Percentiles rank a stretch among this genome's conserved stretches.
These are phyloP conservation scores for Rhododendron ovatum DNA, from an alignment of 148 eudicot species.

Conservation along the genomic window DNA sequence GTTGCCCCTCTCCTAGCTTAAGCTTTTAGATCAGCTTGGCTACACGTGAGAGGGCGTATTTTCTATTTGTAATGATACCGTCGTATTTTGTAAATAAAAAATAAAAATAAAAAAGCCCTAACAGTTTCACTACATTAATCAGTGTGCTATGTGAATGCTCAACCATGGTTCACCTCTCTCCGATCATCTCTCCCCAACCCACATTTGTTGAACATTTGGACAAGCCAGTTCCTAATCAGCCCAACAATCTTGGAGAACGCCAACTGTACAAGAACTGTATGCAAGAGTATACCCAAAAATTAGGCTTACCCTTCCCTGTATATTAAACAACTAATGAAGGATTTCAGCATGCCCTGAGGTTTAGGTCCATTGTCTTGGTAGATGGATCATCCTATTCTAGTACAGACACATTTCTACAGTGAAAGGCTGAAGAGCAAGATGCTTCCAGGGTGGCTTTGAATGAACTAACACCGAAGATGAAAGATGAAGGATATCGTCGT, in stretches of 20 bases:
- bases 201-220: neutral
- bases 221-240: neutral
- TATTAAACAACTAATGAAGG: constrained; percentile 40
- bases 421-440: constrained; percentile 57
- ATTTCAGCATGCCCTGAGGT: constrained; percentile 25
- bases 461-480: constrained; percentile 24
- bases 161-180: neutral
- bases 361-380: constrained; percentile 42
- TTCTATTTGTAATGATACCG: too few relatives aligned
- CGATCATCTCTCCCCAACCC: neutral
- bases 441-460: constrained; percentile 52
- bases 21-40: too few relatives aligned
- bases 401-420: constrained; percentile 15
- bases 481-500: constrained; percentile 21
- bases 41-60: too few relatives aligned
- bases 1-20: too few relatives aligned
- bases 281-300: constrained; percentile 33
- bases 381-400: constrained; percentile 41
- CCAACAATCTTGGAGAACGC: constrained; percentile 9
- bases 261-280: constrained; percentile 31
- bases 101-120: neutral
- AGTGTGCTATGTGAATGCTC: neutral
- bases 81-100: too few relatives aligned
- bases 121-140: neutral
- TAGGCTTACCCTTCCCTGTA: constrained; percentile 28